These are phyloP conservation scores for Myrica gale DNA, from an alignment of 306 rosid species.

Conservation along the genomic window DNA sequence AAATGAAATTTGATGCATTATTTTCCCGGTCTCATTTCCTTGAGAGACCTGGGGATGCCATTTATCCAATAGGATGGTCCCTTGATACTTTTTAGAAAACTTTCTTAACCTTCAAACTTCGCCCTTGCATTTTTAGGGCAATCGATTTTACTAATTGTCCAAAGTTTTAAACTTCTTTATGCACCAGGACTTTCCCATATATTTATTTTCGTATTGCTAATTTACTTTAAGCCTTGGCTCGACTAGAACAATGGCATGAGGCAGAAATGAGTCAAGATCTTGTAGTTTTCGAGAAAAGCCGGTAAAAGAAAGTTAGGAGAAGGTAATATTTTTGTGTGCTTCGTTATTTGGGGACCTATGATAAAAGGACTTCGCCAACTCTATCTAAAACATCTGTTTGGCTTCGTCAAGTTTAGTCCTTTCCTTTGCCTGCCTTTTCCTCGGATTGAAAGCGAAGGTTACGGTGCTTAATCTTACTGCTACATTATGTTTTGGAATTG, in stretches of 20 bases:
- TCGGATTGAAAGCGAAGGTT: not conserved
- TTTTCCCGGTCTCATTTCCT: too few relatives aligned
- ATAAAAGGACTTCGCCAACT: not conserved
- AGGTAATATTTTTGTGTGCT: not conserved
- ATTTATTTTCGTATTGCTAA: not conserved
- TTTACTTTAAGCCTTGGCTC: not conserved
- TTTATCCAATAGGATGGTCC: not conserved
- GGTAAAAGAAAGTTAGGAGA: not conserved
- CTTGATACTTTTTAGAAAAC: not conserved
- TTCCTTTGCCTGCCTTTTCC: not conserved
- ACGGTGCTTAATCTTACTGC: not conserved
- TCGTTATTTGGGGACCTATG: not conserved
- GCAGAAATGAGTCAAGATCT: not conserved
- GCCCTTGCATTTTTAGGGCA: not conserved
- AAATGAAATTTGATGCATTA: too few relatives aligned
- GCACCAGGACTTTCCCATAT: not conserved
- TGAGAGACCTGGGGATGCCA: too few relatives aligned
- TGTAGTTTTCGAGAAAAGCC: not conserved
- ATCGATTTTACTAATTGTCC: not conserved
- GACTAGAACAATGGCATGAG: not conserved
- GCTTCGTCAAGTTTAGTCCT: not conserved
- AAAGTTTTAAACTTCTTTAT: not conserved
- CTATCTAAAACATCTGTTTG: not conserved
- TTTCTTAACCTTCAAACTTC: not conserved
- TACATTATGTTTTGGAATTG: not conserved